phyloP scores from a whole-genome alignment of 495 filamentous ascomycete genomes.

The Penicillium samsonianum region DNA sequence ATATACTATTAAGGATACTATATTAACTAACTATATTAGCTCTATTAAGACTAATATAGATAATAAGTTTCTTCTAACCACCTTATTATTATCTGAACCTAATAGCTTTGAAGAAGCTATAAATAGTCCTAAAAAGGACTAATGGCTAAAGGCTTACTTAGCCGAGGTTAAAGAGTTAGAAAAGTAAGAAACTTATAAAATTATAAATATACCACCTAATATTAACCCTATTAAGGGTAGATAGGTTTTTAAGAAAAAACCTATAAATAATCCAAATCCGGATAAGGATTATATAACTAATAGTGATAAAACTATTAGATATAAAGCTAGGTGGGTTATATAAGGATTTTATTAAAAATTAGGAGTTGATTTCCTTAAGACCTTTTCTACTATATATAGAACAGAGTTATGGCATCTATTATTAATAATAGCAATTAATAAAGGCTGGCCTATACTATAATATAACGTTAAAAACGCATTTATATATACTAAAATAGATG shows the following conservation, averaged over 20 bases:
- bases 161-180: background rate
- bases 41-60: background rate
- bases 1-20: background rate
- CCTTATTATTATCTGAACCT: background rate
- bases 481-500: background rate
- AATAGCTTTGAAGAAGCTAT: background rate
- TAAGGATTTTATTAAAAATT: background rate
- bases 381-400: background rate
- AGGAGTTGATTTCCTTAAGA: background rate
- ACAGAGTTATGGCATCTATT: background rate
- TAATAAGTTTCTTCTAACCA: background rate
- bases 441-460: background rate
- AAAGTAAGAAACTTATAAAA: background rate
- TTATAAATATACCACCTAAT: background rate
- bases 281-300: background rate
- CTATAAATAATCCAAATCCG: background rate
- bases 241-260: background rate
- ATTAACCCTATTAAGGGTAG: background rate
- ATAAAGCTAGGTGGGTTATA: constrained; percentile 2
- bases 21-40: background rate
- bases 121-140: background rate
- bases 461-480: background rate
- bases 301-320: background rate
- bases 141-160: background rate
- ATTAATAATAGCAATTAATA: constrained; percentile 1